Conservation (phyloP, 108 stramenopile genomes). For the Cyclostephanos invisitatus region DNA sequence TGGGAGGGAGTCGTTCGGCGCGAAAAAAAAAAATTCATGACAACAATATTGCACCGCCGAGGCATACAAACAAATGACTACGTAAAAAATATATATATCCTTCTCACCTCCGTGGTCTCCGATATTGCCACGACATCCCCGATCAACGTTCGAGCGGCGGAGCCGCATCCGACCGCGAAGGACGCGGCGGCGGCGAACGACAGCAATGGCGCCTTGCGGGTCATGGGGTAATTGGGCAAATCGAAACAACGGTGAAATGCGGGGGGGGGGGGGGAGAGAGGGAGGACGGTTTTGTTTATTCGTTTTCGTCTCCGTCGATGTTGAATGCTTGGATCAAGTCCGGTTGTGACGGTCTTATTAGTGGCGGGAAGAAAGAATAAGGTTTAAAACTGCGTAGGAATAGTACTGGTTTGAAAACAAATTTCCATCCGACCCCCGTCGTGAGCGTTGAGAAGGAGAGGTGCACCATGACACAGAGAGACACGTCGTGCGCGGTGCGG, state of each 20-base stretch:
- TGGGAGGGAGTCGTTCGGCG: neutral
- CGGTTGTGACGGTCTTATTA: too few relatives aligned
- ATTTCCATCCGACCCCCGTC: neutral
- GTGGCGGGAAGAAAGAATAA: neutral
- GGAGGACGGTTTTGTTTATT: too few relatives aligned
- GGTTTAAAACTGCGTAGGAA: neutral
- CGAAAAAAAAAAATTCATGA: too few relatives aligned
- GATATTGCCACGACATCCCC: constrained; percentile 21
- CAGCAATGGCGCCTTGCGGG: neutral
- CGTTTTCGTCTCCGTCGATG: too few relatives aligned
- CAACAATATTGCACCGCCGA: too few relatives aligned
- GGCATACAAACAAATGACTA: neutral
- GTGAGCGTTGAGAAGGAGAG: constrained; percentile 11
- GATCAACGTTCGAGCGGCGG: constrained; percentile 8
- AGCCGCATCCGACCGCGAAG: neutral
- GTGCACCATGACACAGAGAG: too few relatives aligned
- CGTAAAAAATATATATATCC: too few relatives aligned
- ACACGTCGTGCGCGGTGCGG: too few relatives aligned
- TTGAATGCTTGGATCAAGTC: too few relatives aligned
- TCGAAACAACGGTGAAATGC: neutral
- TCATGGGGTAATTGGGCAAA: too few relatives aligned
- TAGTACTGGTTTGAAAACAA: neutral
- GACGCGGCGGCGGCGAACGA: constrained; percentile 1
- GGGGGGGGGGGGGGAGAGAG: too few relatives aligned
- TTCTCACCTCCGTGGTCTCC: constrained; percentile 3